Evolutionary conservation across 306 rosid species (phyloP).

Genomic region (Cicer judaicum): DNA sequence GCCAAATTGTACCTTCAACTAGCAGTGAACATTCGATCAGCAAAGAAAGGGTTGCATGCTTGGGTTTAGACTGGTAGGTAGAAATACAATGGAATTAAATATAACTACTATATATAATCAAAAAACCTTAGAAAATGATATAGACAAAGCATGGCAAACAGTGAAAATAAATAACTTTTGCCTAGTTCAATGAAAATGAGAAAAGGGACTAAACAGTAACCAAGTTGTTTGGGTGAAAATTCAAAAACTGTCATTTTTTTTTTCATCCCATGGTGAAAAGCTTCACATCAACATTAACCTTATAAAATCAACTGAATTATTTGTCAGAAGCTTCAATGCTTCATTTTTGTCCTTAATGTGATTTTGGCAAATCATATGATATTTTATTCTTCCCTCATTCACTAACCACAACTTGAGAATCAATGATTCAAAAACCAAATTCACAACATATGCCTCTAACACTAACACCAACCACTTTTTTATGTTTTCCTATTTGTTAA

Average conservation of each 20-base stretch:
- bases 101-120: background rate
- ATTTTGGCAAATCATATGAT: slow-evolving; percentile 26
- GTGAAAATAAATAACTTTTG: slow-evolving; percentile 50
- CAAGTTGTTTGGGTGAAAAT: slow-evolving; percentile 39
- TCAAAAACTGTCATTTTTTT: slow-evolving; percentile 29
- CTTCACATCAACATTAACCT: slow-evolving; percentile 54
- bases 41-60: slow-evolving; percentile 40
- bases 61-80: slow-evolving; percentile 32
- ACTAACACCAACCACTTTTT: slow-evolving; percentile 18
- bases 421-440: slow-evolving; percentile 11
- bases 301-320: slow-evolving; percentile 27
- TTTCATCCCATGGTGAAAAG: slow-evolving; percentile 51
- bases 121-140: slow-evolving; percentile 22
- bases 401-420: slow-evolving; percentile 26
- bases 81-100: slow-evolving; percentile 41
- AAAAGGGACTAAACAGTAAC: slow-evolving; percentile 29
- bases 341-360: slow-evolving; percentile 1
- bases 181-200: slow-evolving; percentile 42
- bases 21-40: slow-evolving; percentile 23
- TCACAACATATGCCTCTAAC: slow-evolving; percentile 3
- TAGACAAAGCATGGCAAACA: slow-evolving; percentile 31
- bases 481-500: too few relatives aligned
- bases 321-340: slow-evolving; percentile 20
- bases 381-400: background rate
- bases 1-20: slow-evolving; percentile 41